phyloP scores from a whole-genome alignment of 495 filamentous ascomycete genomes.

The Aspergillus bridgeri region DNA sequence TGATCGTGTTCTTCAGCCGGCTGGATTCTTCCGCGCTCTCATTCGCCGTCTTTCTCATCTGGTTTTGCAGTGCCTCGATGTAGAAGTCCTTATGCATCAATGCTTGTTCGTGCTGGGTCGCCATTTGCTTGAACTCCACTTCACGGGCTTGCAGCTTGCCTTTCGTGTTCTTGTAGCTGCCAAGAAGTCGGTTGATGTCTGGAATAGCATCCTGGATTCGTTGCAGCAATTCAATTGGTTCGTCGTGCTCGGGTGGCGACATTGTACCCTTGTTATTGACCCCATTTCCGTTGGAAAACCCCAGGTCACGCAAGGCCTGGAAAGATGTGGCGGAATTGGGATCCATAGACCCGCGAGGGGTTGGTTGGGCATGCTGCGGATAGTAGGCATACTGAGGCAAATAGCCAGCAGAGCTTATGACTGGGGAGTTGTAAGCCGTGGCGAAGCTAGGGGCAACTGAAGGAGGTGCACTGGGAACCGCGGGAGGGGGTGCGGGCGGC shows the following conservation, averaged over 20 bases:
- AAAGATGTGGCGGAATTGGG: conserved; percentile 32
- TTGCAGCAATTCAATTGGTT: conserved; percentile 43
- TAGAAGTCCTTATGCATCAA: conserved; percentile 52
- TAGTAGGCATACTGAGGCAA: conserved; percentile 38
- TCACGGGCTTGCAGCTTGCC: conserved; percentile 42
- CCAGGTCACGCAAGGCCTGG: conserved; percentile 31
- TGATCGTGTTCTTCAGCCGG: conserved; percentile 46
- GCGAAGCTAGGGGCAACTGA: conserved; percentile 26
- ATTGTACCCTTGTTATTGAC: conserved; percentile 29
- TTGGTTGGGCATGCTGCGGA: conserved; percentile 24
- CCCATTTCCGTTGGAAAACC: conserved; percentile 14
- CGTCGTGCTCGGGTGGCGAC: conserved; percentile 34
- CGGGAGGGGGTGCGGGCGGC: conserved; percentile 16
- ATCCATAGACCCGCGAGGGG: conserved; percentile 33
- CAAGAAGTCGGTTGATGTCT: conserved; percentile 46
- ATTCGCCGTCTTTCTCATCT: conserved; percentile 50
- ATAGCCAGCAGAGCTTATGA: conserved; percentile 33
- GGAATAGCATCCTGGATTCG: conserved; percentile 49
- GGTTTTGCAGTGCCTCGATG: conserved; percentile 49
- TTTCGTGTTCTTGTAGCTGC: conserved; percentile 45
- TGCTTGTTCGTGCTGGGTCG: conserved; percentile 45
- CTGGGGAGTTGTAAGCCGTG: conserved; percentile 35
- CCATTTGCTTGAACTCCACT: conserved; percentile 43
- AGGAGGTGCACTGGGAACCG: conserved; percentile 8
- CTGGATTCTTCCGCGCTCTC: conserved; percentile 48